Percentiles rank a stretch among this genome's conserved stretches.
These are phyloP conservation scores for Limtongozyma cylindracea DNA, from an alignment of 805 yeast genomes.

Conservation along the genomic window DNA sequence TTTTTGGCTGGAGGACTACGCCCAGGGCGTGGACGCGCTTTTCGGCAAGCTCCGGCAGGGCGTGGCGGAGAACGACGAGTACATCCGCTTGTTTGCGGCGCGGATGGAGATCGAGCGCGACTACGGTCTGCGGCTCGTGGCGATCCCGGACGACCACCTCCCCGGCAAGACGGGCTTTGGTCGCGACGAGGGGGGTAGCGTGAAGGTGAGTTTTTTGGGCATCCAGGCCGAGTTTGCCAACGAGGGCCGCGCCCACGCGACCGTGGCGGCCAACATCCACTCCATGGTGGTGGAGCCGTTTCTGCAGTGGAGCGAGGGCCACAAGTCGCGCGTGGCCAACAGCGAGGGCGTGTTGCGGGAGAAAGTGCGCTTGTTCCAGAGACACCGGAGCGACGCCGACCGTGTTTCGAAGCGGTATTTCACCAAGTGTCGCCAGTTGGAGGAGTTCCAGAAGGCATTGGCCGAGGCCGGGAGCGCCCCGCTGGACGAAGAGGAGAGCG, in stretches of 20 bases:
- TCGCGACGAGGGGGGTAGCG: conserved; percentile 35
- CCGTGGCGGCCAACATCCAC: conserved; percentile 36
- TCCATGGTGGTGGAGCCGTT: conserved; percentile 44
- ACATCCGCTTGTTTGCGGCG: conserved; percentile 33
- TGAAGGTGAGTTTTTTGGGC: conserved; percentile 36
- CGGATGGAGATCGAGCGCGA: conserved; percentile 49
- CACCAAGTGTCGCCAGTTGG: conserved; percentile 52
- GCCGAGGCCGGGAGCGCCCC: background rate
- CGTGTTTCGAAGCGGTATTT: conserved; percentile 43
- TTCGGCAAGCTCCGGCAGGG: conserved; percentile 34
- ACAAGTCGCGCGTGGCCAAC: conserved; percentile 35
- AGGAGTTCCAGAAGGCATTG: conserved; percentile 29
- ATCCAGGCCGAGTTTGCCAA: conserved; percentile 23
- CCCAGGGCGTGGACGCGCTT: conserved; percentile 21
- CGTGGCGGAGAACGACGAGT: conserved; percentile 43
- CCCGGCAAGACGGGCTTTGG: conserved; percentile 12
- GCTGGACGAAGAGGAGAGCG: conserved; percentile 3
- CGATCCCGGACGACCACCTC: conserved; percentile 13
- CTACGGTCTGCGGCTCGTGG: conserved; percentile 29
- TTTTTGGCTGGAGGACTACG: conserved; percentile 53
- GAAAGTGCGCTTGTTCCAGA: conserved; percentile 25
- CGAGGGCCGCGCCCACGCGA: conserved; percentile 33
- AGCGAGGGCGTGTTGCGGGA: conserved; percentile 26
- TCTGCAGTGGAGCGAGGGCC: conserved; percentile 49
- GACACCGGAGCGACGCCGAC: conserved; percentile 19